These are phyloP conservation scores for Malbranchea zuffiana DNA, from an alignment of 2,329 filamentous ascomycete species.

Conservation along the genomic window DNA sequence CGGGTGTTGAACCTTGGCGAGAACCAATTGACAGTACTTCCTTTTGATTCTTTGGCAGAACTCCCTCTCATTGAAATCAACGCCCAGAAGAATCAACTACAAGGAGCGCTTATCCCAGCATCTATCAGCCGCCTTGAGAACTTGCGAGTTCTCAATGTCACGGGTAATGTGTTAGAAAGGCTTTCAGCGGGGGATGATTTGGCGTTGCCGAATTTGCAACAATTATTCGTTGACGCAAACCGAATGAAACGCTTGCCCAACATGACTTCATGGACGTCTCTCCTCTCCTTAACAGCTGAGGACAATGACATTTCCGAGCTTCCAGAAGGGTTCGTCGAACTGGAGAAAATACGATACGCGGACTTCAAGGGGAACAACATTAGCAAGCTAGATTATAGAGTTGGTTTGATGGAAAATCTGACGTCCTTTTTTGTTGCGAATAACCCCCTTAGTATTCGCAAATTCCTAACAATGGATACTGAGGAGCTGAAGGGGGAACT, in stretches of 20 bases:
- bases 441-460: conserved; percentile 85
- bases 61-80: conserved; percentile 63
- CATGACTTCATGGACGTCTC: conserved; percentile 59
- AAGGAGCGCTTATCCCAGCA: conserved; percentile 58
- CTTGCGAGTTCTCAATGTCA: conserved; percentile 67
- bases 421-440: conserved; percentile 65
- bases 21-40: conserved; percentile 62
- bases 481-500: conserved; percentile 71
- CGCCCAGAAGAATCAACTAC: conserved; percentile 66
- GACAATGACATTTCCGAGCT: conserved; percentile 69
- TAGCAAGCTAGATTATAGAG: conserved; percentile 58
- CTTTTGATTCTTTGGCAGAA: conserved; percentile 56
- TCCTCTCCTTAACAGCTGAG: conserved; percentile 64
- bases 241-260: conserved; percentile 62
- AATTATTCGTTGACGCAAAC: conserved; percentile 70
- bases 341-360: conserved; percentile 60
- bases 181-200: conserved; percentile 42
- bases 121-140: conserved; percentile 48
- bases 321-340: conserved; percentile 61
- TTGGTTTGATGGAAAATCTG: conserved; percentile 69
- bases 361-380: conserved; percentile 84
- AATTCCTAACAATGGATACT: conserved; percentile 67
- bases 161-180: conserved; percentile 58
- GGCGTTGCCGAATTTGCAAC: conserved; percentile 60
- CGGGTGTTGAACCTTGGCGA: conserved; percentile 68